Evolutionary conservation across 306 rosid genomes (phyloP).

Genomic region (Fragaria ananassa): DNA sequence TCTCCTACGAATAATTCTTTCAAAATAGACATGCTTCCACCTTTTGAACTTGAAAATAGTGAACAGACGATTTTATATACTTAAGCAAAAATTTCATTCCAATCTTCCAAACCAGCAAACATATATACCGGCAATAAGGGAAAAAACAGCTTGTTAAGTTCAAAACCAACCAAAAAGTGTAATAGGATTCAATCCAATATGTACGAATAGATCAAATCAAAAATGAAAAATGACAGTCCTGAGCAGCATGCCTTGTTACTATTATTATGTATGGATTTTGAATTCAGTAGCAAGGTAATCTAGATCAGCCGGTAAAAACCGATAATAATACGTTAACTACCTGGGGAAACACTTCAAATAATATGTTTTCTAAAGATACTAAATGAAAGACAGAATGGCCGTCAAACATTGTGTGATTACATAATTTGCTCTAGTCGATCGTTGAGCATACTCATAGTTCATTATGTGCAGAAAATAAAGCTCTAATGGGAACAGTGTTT

Average conservation of each 20-base stretch:
- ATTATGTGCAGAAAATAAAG: not conserved
- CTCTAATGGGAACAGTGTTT: not conserved
- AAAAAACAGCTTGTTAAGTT: conserved; percentile 46
- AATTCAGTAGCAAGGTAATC: too few species aligned
- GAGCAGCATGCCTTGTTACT: too few species aligned
- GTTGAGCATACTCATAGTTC: not conserved
- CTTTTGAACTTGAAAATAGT: conserved; percentile 29
- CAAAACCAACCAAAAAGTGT: conserved; percentile 42
- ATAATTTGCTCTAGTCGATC: not conserved
- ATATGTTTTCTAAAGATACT: not conserved
- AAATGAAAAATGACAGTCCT: too few species aligned
- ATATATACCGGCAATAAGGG: conserved; percentile 39
- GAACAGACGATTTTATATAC: not conserved
- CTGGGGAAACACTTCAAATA: not conserved
- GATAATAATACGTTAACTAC: too few species aligned
- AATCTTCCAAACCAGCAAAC: conserved; percentile 45
- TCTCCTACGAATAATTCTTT: too few species aligned
- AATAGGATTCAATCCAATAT: conserved; percentile 28
- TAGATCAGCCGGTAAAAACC: too few species aligned
- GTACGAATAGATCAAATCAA: too few species aligned
- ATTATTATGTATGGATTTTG: too few species aligned
- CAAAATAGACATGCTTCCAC: conserved; percentile 25
- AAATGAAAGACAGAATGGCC: not conserved
- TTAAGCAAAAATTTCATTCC: conserved; percentile 27
- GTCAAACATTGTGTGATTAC: not conserved